Evolutionary conservation across 345 rosid genomes (phyloP).

Genomic region (Ceriops decandra): DNA sequence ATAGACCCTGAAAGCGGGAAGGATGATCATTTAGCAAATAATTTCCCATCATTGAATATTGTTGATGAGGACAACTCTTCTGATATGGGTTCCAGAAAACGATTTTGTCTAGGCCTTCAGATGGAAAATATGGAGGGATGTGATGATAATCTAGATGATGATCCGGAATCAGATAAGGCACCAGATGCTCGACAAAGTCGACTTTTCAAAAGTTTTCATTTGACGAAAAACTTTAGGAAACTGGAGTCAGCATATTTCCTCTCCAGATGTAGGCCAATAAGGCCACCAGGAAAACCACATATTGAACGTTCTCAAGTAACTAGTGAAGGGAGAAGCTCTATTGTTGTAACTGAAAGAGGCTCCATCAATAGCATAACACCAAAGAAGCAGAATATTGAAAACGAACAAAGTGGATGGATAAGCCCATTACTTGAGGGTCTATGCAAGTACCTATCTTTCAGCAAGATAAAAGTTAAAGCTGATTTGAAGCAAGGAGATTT

Average conservation of each 20-base stretch:
- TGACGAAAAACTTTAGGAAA: slow-evolving; percentile 89
- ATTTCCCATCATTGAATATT: slow-evolving; percentile 37
- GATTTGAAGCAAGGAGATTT: slow-evolving; percentile 91
- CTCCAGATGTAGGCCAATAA: slow-evolving; percentile 64
- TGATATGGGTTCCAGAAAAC: slow-evolving; percentile 63
- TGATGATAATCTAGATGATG: slow-evolving; percentile 18
- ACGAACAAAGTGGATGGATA: slow-evolving; percentile 71
- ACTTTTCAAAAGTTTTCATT: slow-evolving; percentile 58
- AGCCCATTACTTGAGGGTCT: slow-evolving; percentile 92
- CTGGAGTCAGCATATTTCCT: slow-evolving; percentile 79
- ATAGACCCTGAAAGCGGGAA: slow-evolving; percentile 35
- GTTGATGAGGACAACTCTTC: slow-evolving; percentile 46
- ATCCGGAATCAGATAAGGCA: slow-evolving; percentile 32
- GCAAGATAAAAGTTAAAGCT: slow-evolving; percentile 79
- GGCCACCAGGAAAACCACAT: slow-evolving; percentile 44
- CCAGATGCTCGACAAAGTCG: slow-evolving; percentile 48
- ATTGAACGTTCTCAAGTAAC: slow-evolving; percentile 50
- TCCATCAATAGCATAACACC: slow-evolving; percentile 53
- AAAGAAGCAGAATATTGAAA: slow-evolving; percentile 40
- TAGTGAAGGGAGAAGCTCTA: slow-evolving; percentile 77
- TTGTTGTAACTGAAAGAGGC: slow-evolving; percentile 69
- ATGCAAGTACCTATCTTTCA: slow-evolving; percentile 84
- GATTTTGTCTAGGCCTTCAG: slow-evolving; percentile 48
- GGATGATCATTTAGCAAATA: slow-evolving; percentile 42
- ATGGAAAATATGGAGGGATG: slow-evolving; percentile 39